A percentile compares a stretch with the other conserved stretches of the same genome.
phyloP scores from a whole-genome alignment of 2,329 filamentous ascomycete species.

The Colletotrichum nymphaeae region DNA sequence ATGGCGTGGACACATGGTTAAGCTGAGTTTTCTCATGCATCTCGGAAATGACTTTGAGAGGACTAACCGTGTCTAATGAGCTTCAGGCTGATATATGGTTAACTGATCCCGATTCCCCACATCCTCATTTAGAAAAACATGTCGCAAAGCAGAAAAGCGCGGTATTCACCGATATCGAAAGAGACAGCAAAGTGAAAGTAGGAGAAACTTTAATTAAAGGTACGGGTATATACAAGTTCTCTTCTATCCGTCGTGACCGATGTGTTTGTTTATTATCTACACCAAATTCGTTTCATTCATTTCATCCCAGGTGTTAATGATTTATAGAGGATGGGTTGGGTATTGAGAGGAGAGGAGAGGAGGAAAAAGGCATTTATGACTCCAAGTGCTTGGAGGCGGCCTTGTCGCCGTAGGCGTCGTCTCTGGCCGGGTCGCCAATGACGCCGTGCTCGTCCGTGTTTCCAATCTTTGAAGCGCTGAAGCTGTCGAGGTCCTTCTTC shows the following conservation, averaged over 20 bases:
- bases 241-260: neutral
- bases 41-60: too few species aligned
- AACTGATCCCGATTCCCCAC: too few species aligned
- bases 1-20: too few species aligned
- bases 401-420: slow-evolving; percentile 11
- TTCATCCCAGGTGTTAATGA: neutral
- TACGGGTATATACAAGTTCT: neutral
- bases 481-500: slow-evolving; percentile 31
- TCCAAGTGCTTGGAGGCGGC: slow-evolving; percentile 26
- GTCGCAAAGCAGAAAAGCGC: neutral
- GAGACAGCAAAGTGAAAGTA: neutral
- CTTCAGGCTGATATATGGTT: neutral
- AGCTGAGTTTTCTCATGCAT: too few species aligned
- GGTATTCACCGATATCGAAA: neutral
- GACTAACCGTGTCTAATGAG: too few species aligned
- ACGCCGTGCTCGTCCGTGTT: slow-evolving; percentile 22
- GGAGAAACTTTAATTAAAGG: neutral
- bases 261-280: neutral
- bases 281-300: neutral
- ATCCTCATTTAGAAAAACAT: neutral
- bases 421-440: slow-evolving; percentile 23
- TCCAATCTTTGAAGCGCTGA: slow-evolving; percentile 31
- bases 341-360: neutral
- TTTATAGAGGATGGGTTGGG: neutral
- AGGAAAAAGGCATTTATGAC: neutral